Evolutionary conservation across 768 basidiomycete genomes (phyloP).

Genomic region (Tulasnella sp.): DNA sequence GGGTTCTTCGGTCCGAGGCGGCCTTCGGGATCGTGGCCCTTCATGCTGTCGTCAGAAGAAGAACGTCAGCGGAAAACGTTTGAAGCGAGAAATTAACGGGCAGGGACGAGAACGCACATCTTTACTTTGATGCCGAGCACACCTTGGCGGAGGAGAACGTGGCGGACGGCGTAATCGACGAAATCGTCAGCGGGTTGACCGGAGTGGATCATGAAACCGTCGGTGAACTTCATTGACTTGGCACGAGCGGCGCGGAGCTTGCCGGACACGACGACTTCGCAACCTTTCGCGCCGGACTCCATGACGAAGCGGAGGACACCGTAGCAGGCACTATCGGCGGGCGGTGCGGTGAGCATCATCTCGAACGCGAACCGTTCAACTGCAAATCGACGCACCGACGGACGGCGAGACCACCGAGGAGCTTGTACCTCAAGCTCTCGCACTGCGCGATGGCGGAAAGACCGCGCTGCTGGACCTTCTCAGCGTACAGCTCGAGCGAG

Average conservation of each 20-base stretch:
- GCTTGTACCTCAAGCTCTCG: conserved; percentile 96
- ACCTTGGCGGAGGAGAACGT: conserved; percentile 96
- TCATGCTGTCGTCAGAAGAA: conserved; percentile 58
- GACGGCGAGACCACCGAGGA: conserved; percentile 98
- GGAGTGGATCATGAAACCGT: conserved; percentile 98
- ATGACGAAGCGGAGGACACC: conserved; percentile 99
- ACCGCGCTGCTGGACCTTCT: conserved; percentile 98
- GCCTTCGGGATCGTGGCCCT: conserved; percentile 89
- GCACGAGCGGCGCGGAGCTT: conserved; percentile 99
- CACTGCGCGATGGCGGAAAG: conserved; percentile 98
- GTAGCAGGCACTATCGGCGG: conserved; percentile 72
- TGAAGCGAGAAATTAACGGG: neutral
- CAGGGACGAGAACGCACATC: conserved; percentile 48
- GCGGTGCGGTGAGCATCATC: conserved; percentile 6
- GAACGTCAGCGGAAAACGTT: conserved; percentile 1
- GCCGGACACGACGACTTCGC: conserved; percentile 98
- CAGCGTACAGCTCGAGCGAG: conserved; percentile 96
- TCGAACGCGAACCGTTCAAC: neutral
- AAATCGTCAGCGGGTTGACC: conserved; percentile 96
- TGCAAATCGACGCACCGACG: conserved; percentile 79
- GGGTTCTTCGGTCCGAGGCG: conserved; percentile 80
- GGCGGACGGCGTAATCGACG: conserved; percentile 94
- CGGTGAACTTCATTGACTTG: conserved; percentile 99
- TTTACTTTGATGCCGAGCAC: conserved; percentile 99
- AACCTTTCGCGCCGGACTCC: conserved; percentile 99